These are phyloP conservation scores for Candida endomychidarum DNA, from an alignment of 805 yeast species.

Conservation along the genomic window DNA sequence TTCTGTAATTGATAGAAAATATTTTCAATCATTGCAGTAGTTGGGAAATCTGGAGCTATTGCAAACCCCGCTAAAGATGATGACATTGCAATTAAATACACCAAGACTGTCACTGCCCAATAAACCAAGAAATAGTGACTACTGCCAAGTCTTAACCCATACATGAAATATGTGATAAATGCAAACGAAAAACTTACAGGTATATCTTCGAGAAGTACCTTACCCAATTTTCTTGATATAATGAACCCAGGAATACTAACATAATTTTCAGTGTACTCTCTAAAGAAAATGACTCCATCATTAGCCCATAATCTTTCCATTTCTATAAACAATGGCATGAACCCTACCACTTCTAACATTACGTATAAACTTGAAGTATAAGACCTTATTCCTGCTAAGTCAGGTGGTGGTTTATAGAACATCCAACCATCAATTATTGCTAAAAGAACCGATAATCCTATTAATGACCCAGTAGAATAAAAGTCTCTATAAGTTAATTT, in stretches of 20 bases:
- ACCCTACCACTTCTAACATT: slow-evolving; percentile 40
- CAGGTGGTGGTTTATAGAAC: slow-evolving; percentile 60
- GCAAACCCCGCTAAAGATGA: slow-evolving; percentile 56
- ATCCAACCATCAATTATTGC: slow-evolving; percentile 76
- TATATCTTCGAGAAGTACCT: slow-evolving; percentile 67
- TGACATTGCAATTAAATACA: slow-evolving; percentile 55
- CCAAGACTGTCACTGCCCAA: slow-evolving; percentile 58
- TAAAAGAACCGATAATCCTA: slow-evolving; percentile 45
- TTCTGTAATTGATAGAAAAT: slow-evolving; percentile 68
- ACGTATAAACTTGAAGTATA: slow-evolving; percentile 38
- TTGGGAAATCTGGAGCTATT: slow-evolving; percentile 57
- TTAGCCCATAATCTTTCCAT: slow-evolving; percentile 37
- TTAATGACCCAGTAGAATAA: slow-evolving; percentile 32
- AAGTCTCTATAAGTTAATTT: slow-evolving; percentile 34
- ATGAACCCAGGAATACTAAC: slow-evolving; percentile 68
- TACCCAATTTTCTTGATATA: slow-evolving; percentile 62
- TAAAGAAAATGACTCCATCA: slow-evolving; percentile 36
- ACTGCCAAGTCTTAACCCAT: slow-evolving; percentile 54
- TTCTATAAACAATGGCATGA: slow-evolving; percentile 40
- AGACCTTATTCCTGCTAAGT: slow-evolving; percentile 66
- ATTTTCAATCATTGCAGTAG: slow-evolving; percentile 62
- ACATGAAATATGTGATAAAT: slow-evolving; percentile 70
- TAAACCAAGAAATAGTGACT: slow-evolving; percentile 56
- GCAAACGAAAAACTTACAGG: slow-evolving; percentile 61
- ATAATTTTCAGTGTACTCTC: slow-evolving; percentile 71